Evolutionary conservation across 371 early-diverging fungal species (phyloP).

Genomic region (Phascolomyces articulosus): DNA sequence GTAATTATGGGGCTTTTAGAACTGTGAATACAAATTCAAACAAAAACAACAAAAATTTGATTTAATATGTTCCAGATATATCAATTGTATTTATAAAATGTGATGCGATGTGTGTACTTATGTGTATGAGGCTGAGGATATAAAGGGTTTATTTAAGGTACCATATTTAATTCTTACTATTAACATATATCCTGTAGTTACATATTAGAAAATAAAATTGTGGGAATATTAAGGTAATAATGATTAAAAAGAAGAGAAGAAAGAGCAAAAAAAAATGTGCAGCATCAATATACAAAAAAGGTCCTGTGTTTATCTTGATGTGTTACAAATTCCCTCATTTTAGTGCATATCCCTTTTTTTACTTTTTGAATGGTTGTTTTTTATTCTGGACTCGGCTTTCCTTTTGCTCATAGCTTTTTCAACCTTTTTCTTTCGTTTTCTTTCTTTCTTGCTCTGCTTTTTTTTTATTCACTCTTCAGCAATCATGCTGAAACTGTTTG

Average conservation of each 20-base stretch:
- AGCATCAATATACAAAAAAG: background rate
- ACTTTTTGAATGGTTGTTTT: background rate
- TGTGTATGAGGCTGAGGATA: too few species aligned
- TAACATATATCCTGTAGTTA: too few species aligned
- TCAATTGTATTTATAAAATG: background rate
- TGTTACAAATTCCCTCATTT: background rate
- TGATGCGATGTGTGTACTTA: too few species aligned
- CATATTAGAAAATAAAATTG: too few species aligned
- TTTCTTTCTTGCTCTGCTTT: background rate
- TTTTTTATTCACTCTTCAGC: too few species aligned
- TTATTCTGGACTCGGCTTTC: background rate
- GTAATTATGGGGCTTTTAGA: slow-evolving; percentile 3
- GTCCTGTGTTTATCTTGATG: background rate
- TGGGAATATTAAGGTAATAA: too few species aligned
- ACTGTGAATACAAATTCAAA: slow-evolving; percentile 1
- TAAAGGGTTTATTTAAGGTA: too few species aligned
- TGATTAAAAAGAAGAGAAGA: background rate
- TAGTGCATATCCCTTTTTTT: slow-evolving; percentile 13
- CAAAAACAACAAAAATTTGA: background rate
- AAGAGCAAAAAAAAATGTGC: background rate
- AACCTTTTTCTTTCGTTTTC: background rate
- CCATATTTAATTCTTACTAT: too few species aligned
- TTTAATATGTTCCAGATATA: background rate
- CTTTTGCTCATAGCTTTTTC: background rate
- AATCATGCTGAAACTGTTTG: slow-evolving; percentile 17